These are phyloP conservation scores for Rhodotorula sp. DNA, from an alignment of 1,284 basidiomycete genomes.

Conservation along the genomic window DNA sequence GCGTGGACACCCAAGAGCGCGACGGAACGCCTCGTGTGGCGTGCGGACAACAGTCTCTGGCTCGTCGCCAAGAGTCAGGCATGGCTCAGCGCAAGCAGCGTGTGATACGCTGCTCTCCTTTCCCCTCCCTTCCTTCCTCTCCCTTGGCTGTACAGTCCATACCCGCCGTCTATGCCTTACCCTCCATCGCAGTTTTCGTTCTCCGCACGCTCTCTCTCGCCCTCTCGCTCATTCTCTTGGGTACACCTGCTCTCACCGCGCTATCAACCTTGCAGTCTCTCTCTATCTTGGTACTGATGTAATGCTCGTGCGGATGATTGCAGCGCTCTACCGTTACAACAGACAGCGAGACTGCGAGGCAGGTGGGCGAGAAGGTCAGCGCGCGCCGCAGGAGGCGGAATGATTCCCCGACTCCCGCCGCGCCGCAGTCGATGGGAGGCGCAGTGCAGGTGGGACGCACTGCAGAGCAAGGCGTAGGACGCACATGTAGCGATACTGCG, in stretches of 20 bases:
- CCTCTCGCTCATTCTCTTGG: neutral
- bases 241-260: too few relatives aligned
- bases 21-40: constrained; percentile 85
- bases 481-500: neutral
- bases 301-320: neutral
- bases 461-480: neutral
- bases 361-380: neutral
- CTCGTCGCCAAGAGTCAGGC: constrained; percentile 75
- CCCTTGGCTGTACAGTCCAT: too few relatives aligned
- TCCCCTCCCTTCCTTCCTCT: too few relatives aligned
- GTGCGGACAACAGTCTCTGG: constrained; percentile 79
- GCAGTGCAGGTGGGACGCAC: neutral
- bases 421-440: too few relatives aligned
- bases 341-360: neutral
- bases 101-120: neutral
- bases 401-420: too few relatives aligned
- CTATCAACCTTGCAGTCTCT: neutral
- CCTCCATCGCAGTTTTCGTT: neutral
- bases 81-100: constrained; percentile 60
- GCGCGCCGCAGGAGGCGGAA: neutral
- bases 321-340: neutral
- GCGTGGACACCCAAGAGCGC: constrained; percentile 84
- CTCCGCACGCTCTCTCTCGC: too few relatives aligned
- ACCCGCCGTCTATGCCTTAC: neutral
- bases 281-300: neutral